Evolutionary conservation across 2,329 filamentous ascomycete species (phyloP).

Genomic region (Rhinocladiella similis): DNA sequence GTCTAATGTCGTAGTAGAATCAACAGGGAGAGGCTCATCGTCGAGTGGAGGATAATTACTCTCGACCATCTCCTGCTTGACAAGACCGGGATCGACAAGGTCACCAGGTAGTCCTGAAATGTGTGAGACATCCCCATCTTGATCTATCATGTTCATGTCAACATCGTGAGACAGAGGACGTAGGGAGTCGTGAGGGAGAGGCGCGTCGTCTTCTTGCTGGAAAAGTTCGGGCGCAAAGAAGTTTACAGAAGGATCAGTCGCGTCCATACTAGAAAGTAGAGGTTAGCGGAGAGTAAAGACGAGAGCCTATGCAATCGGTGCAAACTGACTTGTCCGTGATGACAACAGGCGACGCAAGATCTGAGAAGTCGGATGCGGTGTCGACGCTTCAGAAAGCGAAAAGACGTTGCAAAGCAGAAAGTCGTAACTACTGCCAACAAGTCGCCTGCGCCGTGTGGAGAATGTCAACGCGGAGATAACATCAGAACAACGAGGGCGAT

Average conservation of each 20-base stretch:
- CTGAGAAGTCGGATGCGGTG: too few species aligned
- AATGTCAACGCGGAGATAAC: too few species aligned
- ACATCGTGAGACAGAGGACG: conserved; percentile 15
- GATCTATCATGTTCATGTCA: conserved; percentile 19
- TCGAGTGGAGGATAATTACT: conserved; percentile 20
- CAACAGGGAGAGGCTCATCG: conserved; percentile 2
- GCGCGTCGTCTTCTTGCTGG: conserved; percentile 18
- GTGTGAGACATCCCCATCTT: conserved; percentile 2
- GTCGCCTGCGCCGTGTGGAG: too few species aligned
- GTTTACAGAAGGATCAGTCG: conserved; percentile 9
- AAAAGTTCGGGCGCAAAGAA: conserved; percentile 30
- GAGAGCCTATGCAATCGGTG: neutral
- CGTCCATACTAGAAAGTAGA: conserved; percentile 13
- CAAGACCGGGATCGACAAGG: conserved; percentile 9
- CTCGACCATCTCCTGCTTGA: conserved; percentile 20
- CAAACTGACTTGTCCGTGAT: conserved; percentile 2
- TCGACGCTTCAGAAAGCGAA: too few species aligned
- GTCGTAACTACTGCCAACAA: too few species aligned
- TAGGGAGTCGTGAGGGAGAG: conserved; percentile 16
- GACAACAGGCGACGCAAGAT: neutral
- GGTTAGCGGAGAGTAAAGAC: neutral
- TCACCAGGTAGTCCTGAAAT: neutral
- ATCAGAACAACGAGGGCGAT: too few species aligned
- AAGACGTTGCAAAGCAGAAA: neutral
- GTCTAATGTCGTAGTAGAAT: conserved; percentile 8